Percentiles rank a stretch among this genome's conserved stretches.
phyloP scores from a whole-genome alignment of 1,139 yeast genomes.

The Saccharomycopsis hybrid region DNA sequence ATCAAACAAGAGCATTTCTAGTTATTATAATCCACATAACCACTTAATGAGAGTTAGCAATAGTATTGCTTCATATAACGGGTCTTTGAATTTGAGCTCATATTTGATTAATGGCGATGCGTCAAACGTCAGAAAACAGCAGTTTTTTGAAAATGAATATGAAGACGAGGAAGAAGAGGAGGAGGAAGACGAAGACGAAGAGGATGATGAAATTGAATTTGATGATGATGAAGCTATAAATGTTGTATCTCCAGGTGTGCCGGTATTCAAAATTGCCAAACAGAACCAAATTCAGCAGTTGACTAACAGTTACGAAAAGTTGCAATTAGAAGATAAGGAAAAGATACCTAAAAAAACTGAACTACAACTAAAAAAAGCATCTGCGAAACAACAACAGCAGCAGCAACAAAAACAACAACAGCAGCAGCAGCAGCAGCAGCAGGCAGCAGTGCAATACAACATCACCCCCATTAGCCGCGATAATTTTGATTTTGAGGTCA shows the following conservation, averaged over 20 bases:
- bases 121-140: not conserved
- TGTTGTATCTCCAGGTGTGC: conserved; percentile 21
- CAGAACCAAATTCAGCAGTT: conserved; percentile 12
- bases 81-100: conserved; percentile 16
- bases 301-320: conserved; percentile 15
- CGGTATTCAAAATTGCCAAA: conserved; percentile 10
- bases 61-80: conserved; percentile 20
- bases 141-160: not conserved
- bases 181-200: conserved; percentile 11
- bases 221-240: conserved; percentile 20
- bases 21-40: conserved; percentile 9
- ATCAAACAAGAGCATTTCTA: conserved; percentile 16
- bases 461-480: conserved; percentile 2
- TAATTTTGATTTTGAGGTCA: conserved; percentile 14
- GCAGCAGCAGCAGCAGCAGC: too few species aligned
- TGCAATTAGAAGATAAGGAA: conserved; percentile 7
- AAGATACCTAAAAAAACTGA: not conserved
- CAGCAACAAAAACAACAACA: too few species aligned
- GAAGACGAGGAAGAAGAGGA: conserved; percentile 12
- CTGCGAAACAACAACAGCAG: too few species aligned
- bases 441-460: conserved; percentile 1
- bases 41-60: conserved; percentile 14
- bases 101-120: conserved; percentile 7
- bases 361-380: too few species aligned
- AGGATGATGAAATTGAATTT: conserved; percentile 8